Percentiles rank a stretch among this genome's conserved stretches.
Conservation (phyloP, 176 grass and related monocot species). For the Triticum timopheevii region DNA sequence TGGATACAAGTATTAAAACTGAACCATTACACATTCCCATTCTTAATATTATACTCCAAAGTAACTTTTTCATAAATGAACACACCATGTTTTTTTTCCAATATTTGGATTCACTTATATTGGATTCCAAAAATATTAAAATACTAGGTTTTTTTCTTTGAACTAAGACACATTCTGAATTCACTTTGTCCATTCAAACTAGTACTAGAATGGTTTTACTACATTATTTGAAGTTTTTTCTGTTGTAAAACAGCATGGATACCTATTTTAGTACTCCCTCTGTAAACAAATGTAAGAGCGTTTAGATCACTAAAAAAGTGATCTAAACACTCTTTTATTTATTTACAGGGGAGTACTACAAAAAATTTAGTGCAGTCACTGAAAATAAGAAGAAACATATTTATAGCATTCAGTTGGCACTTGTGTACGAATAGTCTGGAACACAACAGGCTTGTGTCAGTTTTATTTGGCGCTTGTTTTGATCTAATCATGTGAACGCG, state of each 20-base stretch:
- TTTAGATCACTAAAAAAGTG: no score
- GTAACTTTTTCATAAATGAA: conserved; percentile 1
- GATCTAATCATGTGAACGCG: background rate
- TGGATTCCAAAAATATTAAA: background rate
- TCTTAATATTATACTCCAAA: background rate
- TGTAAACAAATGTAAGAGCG: no score
- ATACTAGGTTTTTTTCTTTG: background rate
- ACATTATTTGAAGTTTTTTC: background rate
- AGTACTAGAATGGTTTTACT: background rate
- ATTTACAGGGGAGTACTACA: no score
- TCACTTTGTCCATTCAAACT: background rate
- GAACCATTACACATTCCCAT: background rate
- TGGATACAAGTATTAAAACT: conserved; percentile 54
- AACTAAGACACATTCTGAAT: background rate
- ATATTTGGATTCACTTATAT: background rate
- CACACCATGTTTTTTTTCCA: background rate
- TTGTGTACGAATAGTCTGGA: background rate
- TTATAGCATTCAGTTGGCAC: background rate
- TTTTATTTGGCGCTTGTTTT: background rate
- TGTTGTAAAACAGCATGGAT: background rate
- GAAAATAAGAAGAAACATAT: background rate
- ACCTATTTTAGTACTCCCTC: no score
- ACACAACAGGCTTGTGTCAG: background rate
- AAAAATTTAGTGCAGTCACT: background rate
- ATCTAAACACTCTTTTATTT: no score